These are phyloP conservation scores for Salvia splendens DNA, from an alignment of 257 asterid genomes.

Conservation along the genomic window DNA sequence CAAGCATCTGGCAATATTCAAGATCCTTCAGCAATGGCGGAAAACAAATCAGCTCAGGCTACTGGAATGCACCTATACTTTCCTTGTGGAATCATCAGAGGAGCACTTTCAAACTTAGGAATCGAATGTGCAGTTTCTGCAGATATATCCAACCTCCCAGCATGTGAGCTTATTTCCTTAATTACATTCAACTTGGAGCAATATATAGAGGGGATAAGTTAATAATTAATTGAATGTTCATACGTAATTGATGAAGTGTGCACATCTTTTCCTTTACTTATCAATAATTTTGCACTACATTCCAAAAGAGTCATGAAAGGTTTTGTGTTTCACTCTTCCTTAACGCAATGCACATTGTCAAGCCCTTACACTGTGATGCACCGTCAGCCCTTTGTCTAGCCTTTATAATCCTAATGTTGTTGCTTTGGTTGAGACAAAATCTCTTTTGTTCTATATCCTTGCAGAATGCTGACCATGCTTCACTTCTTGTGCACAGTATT, in stretches of 20 bases:
- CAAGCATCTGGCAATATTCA: slow-evolving; percentile 74
- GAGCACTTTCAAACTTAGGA: slow-evolving; percentile 97
- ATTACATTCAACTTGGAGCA: slow-evolving; percentile 14
- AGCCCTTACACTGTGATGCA: slow-evolving; percentile 6
- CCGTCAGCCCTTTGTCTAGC: background rate
- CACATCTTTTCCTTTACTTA: slow-evolving; percentile 1
- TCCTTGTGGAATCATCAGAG: slow-evolving; percentile 97
- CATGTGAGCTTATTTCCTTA: slow-evolving; percentile 66
- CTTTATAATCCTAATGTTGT: background rate
- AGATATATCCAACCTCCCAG: slow-evolving; percentile 90
- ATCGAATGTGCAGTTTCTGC: slow-evolving; percentile 99
- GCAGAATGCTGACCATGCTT: too few species aligned
- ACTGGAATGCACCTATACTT: slow-evolving; percentile 95
- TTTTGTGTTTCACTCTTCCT: background rate
- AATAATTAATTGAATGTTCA: slow-evolving; percentile 15
- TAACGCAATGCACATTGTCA: background rate
- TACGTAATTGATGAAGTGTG: background rate
- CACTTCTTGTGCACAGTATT: too few species aligned
- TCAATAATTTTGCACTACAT: slow-evolving; percentile 6
- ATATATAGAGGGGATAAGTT: background rate
- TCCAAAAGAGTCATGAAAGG: slow-evolving; percentile 1
- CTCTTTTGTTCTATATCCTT: too few species aligned
- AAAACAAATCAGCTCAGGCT: slow-evolving; percentile 79
- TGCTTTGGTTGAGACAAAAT: background rate
- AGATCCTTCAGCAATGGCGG: slow-evolving; percentile 94